These are phyloP conservation scores for Hanseniaspora valbyensis DNA, from an alignment of 805 yeast species.

Conservation along the genomic window DNA sequence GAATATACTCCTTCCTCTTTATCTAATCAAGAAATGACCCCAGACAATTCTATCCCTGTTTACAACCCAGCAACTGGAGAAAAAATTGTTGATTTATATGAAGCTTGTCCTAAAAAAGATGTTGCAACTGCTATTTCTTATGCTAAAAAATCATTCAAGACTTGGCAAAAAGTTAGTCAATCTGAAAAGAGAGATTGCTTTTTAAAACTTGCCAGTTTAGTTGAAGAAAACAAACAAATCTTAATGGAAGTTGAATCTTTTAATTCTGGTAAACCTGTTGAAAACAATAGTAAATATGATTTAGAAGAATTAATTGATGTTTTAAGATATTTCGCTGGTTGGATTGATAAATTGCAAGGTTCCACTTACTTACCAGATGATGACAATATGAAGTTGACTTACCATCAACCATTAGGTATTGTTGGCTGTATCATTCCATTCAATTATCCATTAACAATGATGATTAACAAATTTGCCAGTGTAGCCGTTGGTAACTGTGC, in stretches of 20 bases:
- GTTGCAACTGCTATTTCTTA: slow-evolving; percentile 44
- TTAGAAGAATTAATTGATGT: slow-evolving; percentile 46
- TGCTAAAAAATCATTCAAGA: slow-evolving; percentile 41
- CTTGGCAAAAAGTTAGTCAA: slow-evolving; percentile 41
- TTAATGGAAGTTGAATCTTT: slow-evolving; percentile 48
- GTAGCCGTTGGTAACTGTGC: slow-evolving; percentile 40
- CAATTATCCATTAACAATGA: slow-evolving; percentile 43
- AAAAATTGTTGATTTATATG: slow-evolving; percentile 40
- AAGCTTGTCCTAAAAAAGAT: slow-evolving; percentile 39
- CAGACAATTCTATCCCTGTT: slow-evolving; percentile 21
- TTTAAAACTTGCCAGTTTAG: slow-evolving; percentile 40
- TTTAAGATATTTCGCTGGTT: slow-evolving; percentile 60
- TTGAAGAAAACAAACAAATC: slow-evolving; percentile 39
- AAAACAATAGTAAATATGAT: slow-evolving; percentile 46
- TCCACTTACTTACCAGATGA: slow-evolving; percentile 49
- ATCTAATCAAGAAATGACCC: slow-evolving; percentile 22
- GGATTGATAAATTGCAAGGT: slow-evolving; percentile 62
- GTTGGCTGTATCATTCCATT: slow-evolving; percentile 44
- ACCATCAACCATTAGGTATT: slow-evolving; percentile 45
- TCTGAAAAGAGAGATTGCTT: slow-evolving; percentile 37
- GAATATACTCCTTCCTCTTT: slow-evolving; percentile 50
- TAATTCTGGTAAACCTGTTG: slow-evolving; percentile 49
- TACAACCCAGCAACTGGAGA: slow-evolving; percentile 47
- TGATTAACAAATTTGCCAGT: slow-evolving; percentile 41
- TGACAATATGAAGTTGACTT: slow-evolving; percentile 43